Base-by-base conservation (phyloP, 73 alveolate genomes). In the Symbiodinium natans region DNA sequence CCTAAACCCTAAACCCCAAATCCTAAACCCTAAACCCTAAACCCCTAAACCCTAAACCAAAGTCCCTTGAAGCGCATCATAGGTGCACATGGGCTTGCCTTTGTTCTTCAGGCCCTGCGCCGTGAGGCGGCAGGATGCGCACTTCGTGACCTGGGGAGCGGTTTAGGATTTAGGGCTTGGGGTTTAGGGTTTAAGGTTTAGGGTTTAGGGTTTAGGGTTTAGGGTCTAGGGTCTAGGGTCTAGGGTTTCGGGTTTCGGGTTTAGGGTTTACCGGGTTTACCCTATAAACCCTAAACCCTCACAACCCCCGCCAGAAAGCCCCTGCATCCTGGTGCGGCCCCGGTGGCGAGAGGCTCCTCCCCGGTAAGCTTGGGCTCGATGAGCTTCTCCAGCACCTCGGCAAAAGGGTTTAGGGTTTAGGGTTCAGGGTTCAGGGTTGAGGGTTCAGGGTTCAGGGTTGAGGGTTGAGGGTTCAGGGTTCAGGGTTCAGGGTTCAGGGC, bases 341-440 rank as follows among this genome's bases (percentile, higher is more conserved):
- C 17, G 23, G 85, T 5, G 4, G 27, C 94, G 43, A 89, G 42
- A 38, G 95, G 95, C 82, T 23, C 77, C 48, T 89, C 95, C 36
- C 95, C 95, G 38, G 95, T 89, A 48, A 89, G 34, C 48, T 89
- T 89, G 52, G 95, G 95, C 48, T 89, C 95, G 52, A 89, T 89
- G 46, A 89, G 48, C 74, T 89, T 89, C 95, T 89, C 95, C 77
- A 89, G 48, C 39, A 89, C 95, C 23, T 56, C 25, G 9, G n/a
- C 13, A 6, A 6, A 46, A 13, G 59, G 59, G 59, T 46, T 46
- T 46, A 46, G 59, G 59, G 59, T 13, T 13, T 13, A 46, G 59
- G 59, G 59, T 13, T 13, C 13, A 46, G 59, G 59, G 59, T 46
- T 46, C 13, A 46, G 59, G 59, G 59, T 46, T 46, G 6, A 46